phyloP scores from a whole-genome alignment of 768 basidiomycete species.

The Naematelia aurantialba region DNA sequence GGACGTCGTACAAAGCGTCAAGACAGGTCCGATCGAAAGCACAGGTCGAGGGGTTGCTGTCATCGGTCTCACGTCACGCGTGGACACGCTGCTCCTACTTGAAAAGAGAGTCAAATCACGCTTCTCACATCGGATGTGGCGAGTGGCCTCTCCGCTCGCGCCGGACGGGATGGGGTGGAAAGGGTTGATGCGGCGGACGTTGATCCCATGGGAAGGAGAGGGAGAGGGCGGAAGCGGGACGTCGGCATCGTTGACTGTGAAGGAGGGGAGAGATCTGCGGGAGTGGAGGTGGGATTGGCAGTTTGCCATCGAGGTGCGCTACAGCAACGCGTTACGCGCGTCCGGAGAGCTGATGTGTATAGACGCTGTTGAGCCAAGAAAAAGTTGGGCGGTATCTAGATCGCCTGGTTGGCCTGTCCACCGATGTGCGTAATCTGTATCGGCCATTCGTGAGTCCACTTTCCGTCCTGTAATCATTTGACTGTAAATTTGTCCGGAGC shows the following conservation, averaged over 20 bases:
- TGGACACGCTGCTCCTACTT: conserved; percentile 77
- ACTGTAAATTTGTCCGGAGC: too few species aligned
- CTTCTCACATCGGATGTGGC: conserved; percentile 86
- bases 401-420: conserved; percentile 38
- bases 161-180: conserved; percentile 58
- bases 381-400: conserved; percentile 22
- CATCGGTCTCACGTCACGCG: conserved; percentile 76
- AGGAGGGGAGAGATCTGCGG: conserved; percentile 22
- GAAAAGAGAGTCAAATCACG: conserved; percentile 98
- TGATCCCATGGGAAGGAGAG: conserved; percentile 32
- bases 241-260: not conserved
- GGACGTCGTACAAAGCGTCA: conserved; percentile 78
- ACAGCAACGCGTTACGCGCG: conserved; percentile 6
- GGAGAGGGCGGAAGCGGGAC: too few species aligned
- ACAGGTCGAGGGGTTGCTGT: conserved; percentile 66
- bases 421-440: conserved; percentile 42
- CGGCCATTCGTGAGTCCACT: conserved; percentile 39
- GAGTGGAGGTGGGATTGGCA: conserved; percentile 66
- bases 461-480: too few species aligned
- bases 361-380: conserved; percentile 21
- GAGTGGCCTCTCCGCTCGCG: conserved; percentile 63
- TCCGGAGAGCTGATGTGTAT: not conserved
- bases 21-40: conserved; percentile 58
- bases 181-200: conserved; percentile 53
- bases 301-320: conserved; percentile 55